Evolutionary conservation across 1,284 basidiomycete species (phyloP).

Genomic region (Trametes sp.): DNA sequence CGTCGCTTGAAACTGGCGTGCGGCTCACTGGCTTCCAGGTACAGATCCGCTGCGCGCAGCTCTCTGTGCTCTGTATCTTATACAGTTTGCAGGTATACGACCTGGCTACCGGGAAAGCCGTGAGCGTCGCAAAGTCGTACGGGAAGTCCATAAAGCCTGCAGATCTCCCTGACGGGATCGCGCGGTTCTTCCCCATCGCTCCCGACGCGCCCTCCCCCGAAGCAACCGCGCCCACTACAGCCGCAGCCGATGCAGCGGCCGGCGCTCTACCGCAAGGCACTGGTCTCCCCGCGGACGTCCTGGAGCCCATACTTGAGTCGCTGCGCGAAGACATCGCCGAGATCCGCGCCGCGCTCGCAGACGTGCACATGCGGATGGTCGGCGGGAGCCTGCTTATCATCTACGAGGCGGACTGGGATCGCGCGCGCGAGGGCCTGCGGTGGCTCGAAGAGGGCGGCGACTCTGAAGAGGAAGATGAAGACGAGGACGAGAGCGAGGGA

Average conservation of each 20-base stretch:
- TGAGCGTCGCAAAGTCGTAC: conserved; percentile 79
- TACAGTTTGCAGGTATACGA: conserved; percentile 71
- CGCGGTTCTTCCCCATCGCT: conserved; percentile 78
- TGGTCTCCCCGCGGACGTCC: conserved; percentile 62
- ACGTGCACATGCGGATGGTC: conserved; percentile 81
- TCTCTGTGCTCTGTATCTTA: background rate
- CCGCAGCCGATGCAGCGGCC: background rate
- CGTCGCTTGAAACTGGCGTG: conserved; percentile 79
- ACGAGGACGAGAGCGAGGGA: conserved; percentile 44
- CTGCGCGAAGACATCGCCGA: conserved; percentile 65
- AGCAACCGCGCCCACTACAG: background rate
- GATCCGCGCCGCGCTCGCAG: conserved; percentile 60
- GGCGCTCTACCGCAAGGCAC: conserved; percentile 28
- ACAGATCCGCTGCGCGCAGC: conserved; percentile 31
- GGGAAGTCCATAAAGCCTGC: conserved; percentile 78
- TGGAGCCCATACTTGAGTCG: conserved; percentile 67
- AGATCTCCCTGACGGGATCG: conserved; percentile 78
- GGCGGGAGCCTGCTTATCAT: conserved; percentile 84
- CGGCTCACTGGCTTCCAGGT: conserved; percentile 93
- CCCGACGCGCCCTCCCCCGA: conserved; percentile 18
- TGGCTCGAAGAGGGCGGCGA: conserved; percentile 43
- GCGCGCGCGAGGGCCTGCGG: conserved; percentile 51
- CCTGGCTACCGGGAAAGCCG: conserved; percentile 56
- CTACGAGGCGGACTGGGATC: conserved; percentile 77
- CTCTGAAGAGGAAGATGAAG: conserved; percentile 39